Evolutionary conservation across 768 basidiomycete species (phyloP), one percentile per base, ranked within the genome.

Genomic region (Boletus rufocinnamomeus): DNA sequence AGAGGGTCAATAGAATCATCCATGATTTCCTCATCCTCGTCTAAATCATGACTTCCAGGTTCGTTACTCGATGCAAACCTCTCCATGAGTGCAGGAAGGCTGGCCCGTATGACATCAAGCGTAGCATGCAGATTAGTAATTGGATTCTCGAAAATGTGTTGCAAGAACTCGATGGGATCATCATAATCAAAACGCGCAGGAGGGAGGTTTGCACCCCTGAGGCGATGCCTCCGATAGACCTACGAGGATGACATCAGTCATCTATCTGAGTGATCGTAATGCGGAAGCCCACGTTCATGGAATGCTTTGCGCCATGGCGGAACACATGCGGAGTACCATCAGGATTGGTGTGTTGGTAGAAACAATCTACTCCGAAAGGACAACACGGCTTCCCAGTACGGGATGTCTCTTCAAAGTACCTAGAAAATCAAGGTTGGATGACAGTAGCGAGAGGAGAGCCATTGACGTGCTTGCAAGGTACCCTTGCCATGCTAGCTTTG

Each of bases 301-400:
- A 80, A 23, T 74, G 71, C 35, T 82, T 80, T 23, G 79, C 79
- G 7, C 88, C 89, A 43, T 82, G 72, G 40, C 69, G 63, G 64
- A 88, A 88, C 2, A 81, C 63, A 61, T 83, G 77, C 0, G 77
- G 76, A 10, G 87, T 82, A 13, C 90, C 91, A 62, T 92, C 90
- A 0, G 75, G 72, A 27, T 87, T 85, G 50, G 75, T 63, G 66
- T 93, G 91, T 63, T 84, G 80, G 67, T 91, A 93, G 69, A 93
- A 91, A 68, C 91, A 93, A 58, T 93, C 91, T 49, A 78, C 77
- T 44, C 91, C 91, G 63, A 89, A 93, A 1, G 89, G 91, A 72
- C 91, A 93, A 53, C 81, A 80, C 1, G 85, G 85, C 48, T 75
- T 77, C 17, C 66, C 65, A 46, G 72, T 70, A 9, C 71, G 69